Evolutionary conservation across 345 rosid genomes (phyloP), one percentile per base, ranked within the genome.

Genomic region (Aethionema arabicum): DNA sequence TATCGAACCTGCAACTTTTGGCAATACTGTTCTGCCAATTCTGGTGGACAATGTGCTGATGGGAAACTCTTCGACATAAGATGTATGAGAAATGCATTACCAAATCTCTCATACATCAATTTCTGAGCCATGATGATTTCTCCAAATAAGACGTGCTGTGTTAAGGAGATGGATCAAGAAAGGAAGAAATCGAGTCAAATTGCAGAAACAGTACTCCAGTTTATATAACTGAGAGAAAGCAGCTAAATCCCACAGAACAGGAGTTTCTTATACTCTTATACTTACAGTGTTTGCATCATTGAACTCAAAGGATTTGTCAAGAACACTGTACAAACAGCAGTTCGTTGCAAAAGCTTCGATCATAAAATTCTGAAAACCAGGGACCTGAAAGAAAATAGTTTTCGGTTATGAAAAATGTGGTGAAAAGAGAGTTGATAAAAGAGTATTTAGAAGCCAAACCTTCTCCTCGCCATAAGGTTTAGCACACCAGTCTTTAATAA

Each of bases 21-120:
- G 75, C 96, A 75, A 64, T 84, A 90, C 69, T 90, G 90, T 43
- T 80, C 82, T 15, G 80, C 91, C 77, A 87, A 72, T 73, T 84
- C 82, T 59, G 58, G 91, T 48, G 86, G 90, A 64, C 91, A 84
- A 49, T 72, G 79, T 21, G 70, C 79, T 13, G 87, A 63, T 39
- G 78, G 73, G 64, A 90, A 78, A 53, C 74, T 70, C 72, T 83
- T 78, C 1, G 88, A 79, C 68, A 83, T 74, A 52, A 93, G 78
- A 61, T 76, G 77, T 52, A 72, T 49, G 57, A 89, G 88, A 74
- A 87, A 90, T 37, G 78, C 86, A 65, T 84, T 73, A 48, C 99
- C 99, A 74, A 85, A 87, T 67, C 78, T 84, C 79, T 87, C 99
- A 52, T 85, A 90, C 96, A 93, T 90, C 72, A 90, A 81, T 76